These are phyloP conservation scores for Blastobotrys malaysiensis DNA, from an alignment of 1,139 yeast genomes.

Conservation along the genomic window DNA sequence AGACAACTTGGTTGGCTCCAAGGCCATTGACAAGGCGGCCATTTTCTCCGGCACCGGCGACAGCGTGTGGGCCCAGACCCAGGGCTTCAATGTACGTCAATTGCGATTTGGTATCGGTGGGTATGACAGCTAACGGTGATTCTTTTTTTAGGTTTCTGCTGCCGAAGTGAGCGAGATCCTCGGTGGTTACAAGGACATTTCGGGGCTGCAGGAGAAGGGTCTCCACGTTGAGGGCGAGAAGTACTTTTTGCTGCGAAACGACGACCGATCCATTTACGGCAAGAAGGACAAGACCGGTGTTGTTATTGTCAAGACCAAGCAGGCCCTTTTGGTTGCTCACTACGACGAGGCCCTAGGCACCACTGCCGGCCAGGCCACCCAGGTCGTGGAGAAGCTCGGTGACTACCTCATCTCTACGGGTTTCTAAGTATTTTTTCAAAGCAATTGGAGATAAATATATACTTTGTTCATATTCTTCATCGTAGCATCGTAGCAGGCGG, in stretches of 20 bases:
- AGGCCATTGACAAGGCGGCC: conserved; percentile 87
- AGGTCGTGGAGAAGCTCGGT: conserved; percentile 90
- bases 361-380: conserved; percentile 92
- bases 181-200: conserved; percentile 73
- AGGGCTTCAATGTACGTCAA: conserved; percentile 52
- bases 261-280: conserved; percentile 90
- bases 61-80: conserved; percentile 86
- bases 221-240: conserved; percentile 80
- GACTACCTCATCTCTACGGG: conserved; percentile 87
- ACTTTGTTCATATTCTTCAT: neutral
- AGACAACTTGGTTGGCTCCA: conserved; percentile 80
- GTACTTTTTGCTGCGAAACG: conserved; percentile 84
- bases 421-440: conserved; percentile 41
- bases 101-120: conserved; percentile 4
- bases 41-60: conserved; percentile 93
- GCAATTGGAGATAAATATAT: neutral
- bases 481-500: no score
- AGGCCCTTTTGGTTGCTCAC: conserved; percentile 89
- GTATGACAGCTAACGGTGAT: conserved; percentile 13
- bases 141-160: conserved; percentile 34
- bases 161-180: conserved; percentile 72
- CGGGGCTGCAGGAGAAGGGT: conserved; percentile 76
- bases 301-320: conserved; percentile 87
- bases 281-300: conserved; percentile 85
- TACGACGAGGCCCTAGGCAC: conserved; percentile 72